These are phyloP conservation scores for Theileria parva DNA, from an alignment of 169 alveolate species.

Conservation along the genomic window DNA sequence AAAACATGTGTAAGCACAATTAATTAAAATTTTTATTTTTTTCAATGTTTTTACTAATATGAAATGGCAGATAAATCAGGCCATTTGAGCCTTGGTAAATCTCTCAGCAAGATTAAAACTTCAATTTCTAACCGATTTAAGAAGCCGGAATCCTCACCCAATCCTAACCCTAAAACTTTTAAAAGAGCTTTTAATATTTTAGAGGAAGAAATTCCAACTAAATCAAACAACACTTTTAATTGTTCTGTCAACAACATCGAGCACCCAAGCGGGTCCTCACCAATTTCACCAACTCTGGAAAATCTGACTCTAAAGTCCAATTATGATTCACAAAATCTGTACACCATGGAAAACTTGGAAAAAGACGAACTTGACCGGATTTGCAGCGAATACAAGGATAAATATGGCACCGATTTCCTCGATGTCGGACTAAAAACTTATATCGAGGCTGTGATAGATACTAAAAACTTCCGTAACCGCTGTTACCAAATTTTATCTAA, in stretches of 20 bases:
- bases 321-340: neutral
- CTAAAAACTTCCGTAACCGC: slow-evolving; percentile 57
- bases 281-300: neutral
- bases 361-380: slow-evolving; percentile 32
- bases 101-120: slow-evolving; percentile 11
- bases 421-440: slow-evolving; percentile 61
- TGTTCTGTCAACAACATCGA: slow-evolving; percentile 1
- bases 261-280: neutral
- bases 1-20: neutral
- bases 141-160: neutral
- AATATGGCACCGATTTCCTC: slow-evolving; percentile 53
- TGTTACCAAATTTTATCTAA: slow-evolving; percentile 48
- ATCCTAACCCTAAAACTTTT: neutral
- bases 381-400: slow-evolving; percentile 39
- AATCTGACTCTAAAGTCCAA: neutral
- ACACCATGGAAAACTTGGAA: neutral
- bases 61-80: slow-evolving; percentile 9
- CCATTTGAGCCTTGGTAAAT: slow-evolving; percentile 7
- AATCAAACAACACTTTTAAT: neutral
- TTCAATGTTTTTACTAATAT: neutral
- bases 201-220: neutral
- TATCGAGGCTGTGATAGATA: slow-evolving; percentile 55
- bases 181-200: neutral
- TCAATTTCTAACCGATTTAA: slow-evolving; percentile 16
- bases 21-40: neutral